These are phyloP conservation scores for Cordyceps farinosa DNA, from an alignment of 2,329 filamentous ascomycete species.

Conservation along the genomic window DNA sequence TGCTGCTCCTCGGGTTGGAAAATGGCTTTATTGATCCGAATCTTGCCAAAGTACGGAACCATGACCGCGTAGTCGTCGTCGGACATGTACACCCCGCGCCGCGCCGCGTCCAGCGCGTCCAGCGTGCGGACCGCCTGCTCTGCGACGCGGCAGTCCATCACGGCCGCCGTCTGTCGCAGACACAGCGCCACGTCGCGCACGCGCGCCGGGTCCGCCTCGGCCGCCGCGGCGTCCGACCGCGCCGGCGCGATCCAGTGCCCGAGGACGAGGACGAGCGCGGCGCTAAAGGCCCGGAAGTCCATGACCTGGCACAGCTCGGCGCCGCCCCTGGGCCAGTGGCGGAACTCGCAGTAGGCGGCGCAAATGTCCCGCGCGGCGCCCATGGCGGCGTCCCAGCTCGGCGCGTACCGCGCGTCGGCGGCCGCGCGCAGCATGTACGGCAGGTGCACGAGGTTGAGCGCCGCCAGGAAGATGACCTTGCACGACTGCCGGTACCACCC, in stretches of 20 bases:
- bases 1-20: background rate
- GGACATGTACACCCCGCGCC: slow-evolving; percentile 24
- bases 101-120: slow-evolving; percentile 33
- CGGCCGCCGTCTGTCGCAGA: slow-evolving; percentile 13
- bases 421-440: slow-evolving; percentile 42
- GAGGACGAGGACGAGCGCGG: slow-evolving; percentile 41
- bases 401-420: slow-evolving; percentile 34
- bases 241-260: slow-evolving; percentile 34
- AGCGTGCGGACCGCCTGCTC: slow-evolving; percentile 39
- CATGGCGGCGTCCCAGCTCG: slow-evolving; percentile 36
- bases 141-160: slow-evolving; percentile 39
- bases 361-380: slow-evolving; percentile 41
- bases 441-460: slow-evolving; percentile 40
- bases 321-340: slow-evolving; percentile 21
- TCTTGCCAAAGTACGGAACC: slow-evolving; percentile 43
- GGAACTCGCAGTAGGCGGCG: slow-evolving; percentile 31
- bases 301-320: slow-evolving; percentile 39
- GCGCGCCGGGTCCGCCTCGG: background rate
- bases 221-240: slow-evolving; percentile 13
- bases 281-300: slow-evolving; percentile 46
- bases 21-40: slow-evolving; percentile 10
- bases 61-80: slow-evolving; percentile 35
- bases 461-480: slow-evolving; percentile 38
- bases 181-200: slow-evolving; percentile 4
- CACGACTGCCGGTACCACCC: slow-evolving; percentile 28